These are phyloP conservation scores for Paecilomyces sp. DNA, from an alignment of 2,329 filamentous ascomycete species.

Conservation along the genomic window DNA sequence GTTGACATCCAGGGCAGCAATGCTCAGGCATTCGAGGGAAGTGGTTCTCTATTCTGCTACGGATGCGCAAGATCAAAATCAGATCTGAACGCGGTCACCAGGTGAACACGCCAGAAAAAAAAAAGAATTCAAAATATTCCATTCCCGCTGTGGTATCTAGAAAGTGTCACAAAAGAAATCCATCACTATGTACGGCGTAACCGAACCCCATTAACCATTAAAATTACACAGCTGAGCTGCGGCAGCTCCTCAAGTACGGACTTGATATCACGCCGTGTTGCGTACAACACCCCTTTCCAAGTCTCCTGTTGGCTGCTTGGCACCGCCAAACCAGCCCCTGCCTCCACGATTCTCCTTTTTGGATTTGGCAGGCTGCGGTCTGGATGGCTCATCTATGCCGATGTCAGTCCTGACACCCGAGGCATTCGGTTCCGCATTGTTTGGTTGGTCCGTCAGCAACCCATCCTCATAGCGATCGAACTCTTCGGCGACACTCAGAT, in stretches of 20 bases:
- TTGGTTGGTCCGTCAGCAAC: slow-evolving; percentile 16
- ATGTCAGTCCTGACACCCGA: slow-evolving; percentile 1
- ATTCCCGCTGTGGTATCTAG: background rate
- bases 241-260: background rate
- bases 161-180: background rate
- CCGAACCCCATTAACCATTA: background rate
- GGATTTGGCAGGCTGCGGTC: slow-evolving; percentile 16
- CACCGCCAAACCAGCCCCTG: slow-evolving; percentile 23
- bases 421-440: slow-evolving; percentile 2
- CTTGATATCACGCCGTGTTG: background rate
- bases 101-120: slow-evolving; percentile 5
- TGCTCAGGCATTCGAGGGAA: slow-evolving; percentile 44
- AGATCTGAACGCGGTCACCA: slow-evolving; percentile 11
- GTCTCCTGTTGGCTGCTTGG: slow-evolving; percentile 18
- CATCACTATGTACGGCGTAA: background rate
- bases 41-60: slow-evolving; percentile 41
- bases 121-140: background rate
- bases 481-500: slow-evolving; percentile 32
- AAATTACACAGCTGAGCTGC: background rate
- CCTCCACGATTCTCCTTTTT: slow-evolving; percentile 16
- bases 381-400: slow-evolving; percentile 7
- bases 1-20: slow-evolving; percentile 55
- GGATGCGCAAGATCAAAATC: slow-evolving; percentile 37
- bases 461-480: slow-evolving; percentile 27
- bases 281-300: slow-evolving; percentile 9